Conservation (phyloP, 306 rosid genomes). For the Hippophae rhamnoides region DNA sequence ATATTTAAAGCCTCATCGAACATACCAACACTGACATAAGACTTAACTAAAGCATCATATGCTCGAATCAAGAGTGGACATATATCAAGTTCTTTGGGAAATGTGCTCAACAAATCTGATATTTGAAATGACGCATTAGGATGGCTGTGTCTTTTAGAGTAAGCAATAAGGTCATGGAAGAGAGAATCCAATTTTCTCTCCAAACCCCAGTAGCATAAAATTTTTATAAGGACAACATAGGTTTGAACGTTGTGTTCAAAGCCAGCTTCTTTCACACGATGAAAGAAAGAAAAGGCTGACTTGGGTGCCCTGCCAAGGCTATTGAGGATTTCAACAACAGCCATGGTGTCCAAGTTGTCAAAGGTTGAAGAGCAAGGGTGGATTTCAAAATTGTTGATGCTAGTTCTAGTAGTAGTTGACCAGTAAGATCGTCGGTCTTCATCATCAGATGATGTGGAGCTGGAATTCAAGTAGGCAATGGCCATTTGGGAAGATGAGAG, state of each 20-base stretch:
- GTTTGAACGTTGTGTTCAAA: conserved; percentile 38
- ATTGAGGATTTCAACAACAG: conserved; percentile 33
- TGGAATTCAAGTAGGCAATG: conserved; percentile 9
- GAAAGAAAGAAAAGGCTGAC: conserved; percentile 41
- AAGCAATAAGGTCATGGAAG: conserved; percentile 38
- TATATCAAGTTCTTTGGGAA: conserved; percentile 25
- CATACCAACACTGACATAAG: conserved; percentile 45
- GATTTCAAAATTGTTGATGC: not conserved
- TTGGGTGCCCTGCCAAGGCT: conserved; percentile 31
- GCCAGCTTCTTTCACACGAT: conserved; percentile 28
- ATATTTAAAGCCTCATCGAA: conserved; percentile 64
- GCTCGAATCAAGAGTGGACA: conserved; percentile 32
- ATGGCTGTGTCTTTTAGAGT: conserved; percentile 10
- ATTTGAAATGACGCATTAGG: conserved; percentile 18
- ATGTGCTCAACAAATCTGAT: conserved; percentile 32
- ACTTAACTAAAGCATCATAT: conserved; percentile 47
- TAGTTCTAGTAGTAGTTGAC: not conserved
- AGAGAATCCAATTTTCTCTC: conserved; percentile 46
- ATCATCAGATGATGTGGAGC: conserved; percentile 6
- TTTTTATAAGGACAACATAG: conserved; percentile 40
- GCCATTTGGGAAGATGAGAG: conserved; percentile 8
- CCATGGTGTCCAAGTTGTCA: conserved; percentile 14
- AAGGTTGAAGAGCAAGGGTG: not conserved
- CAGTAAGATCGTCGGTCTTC: not conserved
- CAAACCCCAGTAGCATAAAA: conserved; percentile 50